Base-by-base conservation (phyloP, 768 basidiomycete genomes). In the Lanmaoa pseudosensibilis region DNA sequence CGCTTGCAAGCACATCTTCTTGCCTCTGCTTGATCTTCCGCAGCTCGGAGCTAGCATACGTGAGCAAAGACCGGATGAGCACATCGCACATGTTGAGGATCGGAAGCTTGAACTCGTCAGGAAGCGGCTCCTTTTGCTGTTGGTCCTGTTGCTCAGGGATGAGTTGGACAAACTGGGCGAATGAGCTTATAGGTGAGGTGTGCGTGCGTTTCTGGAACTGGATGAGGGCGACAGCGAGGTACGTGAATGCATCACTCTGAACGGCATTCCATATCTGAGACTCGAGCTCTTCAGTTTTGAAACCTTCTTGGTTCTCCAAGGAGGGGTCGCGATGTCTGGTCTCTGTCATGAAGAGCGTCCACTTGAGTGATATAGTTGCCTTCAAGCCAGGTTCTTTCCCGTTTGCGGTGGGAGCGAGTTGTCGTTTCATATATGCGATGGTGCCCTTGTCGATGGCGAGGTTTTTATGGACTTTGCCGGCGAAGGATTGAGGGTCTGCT, bases 1-100 rank as follows among this genome's bases (percentile, higher is more conserved):
- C 81, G 58, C 77, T 85, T 1, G 88, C 86, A 43, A 92, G 77
- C 4, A 87, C 78, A 67, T 97, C 94, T 70, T 96, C 94, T 68
- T 97, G 94, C 32, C 88, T 76, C 59, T 94, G 90, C 65, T 93
- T 92, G 69, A 97, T 88, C 70, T 91, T 91, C 36, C 88, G 82
- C 36, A 91, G 77, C 69, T 90, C 89, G 0, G 90, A 90, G 8
- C 88, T 89, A 3, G 90, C 88, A 57, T 89, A 86, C 0, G 81
- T 85, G 66, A 92, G 84, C 30, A 90, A 71, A 8, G 85, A 84
- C 43, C 87, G 81, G 25, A 94, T 72, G 13, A 94, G 82, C 1
- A 77, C 76, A 66, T 94, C 94, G 58, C 90, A 86, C 7, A 80
- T 78, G 33, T 80, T 74, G 19, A 94, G 72, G 11, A 94, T 73